Percentiles rank a stretch among this genome's conserved stretches.
phyloP scores from a whole-genome alignment of 768 basidiomycete genomes.

The Boletus rubroflammeus region DNA sequence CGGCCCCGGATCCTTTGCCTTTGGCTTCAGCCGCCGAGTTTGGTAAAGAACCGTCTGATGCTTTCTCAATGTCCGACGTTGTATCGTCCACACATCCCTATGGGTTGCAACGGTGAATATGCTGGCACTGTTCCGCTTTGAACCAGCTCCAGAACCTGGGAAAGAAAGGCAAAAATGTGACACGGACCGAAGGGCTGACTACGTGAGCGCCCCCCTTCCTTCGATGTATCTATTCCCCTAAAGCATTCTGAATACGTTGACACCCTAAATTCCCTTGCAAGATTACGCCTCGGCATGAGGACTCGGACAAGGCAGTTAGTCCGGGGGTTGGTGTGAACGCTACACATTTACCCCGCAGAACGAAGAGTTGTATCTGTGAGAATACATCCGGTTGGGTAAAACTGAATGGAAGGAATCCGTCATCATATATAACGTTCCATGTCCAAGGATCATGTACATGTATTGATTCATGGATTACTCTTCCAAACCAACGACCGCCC shows the following conservation, averaged over 20 bases:
- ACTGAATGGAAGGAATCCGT: neutral
- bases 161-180: conserved; percentile 2
- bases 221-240: neutral
- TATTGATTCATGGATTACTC: neutral
- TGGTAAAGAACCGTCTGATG: neutral
- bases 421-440: neutral
- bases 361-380: neutral
- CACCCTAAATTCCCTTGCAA: neutral
- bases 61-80: conserved; percentile 32
- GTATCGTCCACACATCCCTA: conserved; percentile 37
- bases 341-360: neutral
- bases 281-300: neutral
- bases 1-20: conserved; percentile 5
- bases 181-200: conserved; percentile 11
- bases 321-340: neutral
- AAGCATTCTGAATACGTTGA: neutral
- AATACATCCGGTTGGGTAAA: neutral
- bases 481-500: neutral
- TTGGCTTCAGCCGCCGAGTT: conserved; percentile 40
- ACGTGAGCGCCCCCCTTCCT: neutral
- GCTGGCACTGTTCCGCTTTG: conserved; percentile 8
- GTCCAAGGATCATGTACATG: neutral
- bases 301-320: neutral
- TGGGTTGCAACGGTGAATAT: conserved; percentile 16
- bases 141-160: neutral